Evolutionary conservation across 768 basidiomycete genomes (phyloP).

Genomic region (Leccinum incarnatum): DNA sequence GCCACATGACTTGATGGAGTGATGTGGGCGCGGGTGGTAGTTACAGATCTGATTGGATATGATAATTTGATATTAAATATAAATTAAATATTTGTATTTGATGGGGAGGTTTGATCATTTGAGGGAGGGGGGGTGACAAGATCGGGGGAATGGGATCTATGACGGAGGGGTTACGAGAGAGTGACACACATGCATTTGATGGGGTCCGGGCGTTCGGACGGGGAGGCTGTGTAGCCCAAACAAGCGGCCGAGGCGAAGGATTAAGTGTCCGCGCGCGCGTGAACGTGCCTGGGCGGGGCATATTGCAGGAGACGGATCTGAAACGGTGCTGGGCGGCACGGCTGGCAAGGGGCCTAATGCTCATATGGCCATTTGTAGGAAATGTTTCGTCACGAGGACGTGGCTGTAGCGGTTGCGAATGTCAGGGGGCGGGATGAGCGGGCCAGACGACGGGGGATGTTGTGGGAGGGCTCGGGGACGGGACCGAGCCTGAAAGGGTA

Average conservation of each 20-base stretch:
- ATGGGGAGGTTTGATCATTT: neutral
- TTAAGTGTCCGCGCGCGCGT: slow-evolving; percentile 24
- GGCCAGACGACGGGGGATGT: neutral
- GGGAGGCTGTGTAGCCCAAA: slow-evolving; percentile 30
- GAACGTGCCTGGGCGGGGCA: slow-evolving; percentile 24
- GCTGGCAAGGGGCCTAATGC: neutral
- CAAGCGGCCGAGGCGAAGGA: slow-evolving; percentile 16
- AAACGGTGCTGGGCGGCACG: slow-evolving; percentile 29
- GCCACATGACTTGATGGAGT: slow-evolving; percentile 24
- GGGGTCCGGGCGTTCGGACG: slow-evolving; percentile 11
- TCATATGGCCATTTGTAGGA: slow-evolving; percentile 28
- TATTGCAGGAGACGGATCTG: slow-evolving; percentile 29
- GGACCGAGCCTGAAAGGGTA: slow-evolving; percentile 11
- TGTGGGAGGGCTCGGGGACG: slow-evolving; percentile 1
- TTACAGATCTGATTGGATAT: slow-evolving; percentile 14
- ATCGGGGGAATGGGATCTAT: slow-evolving; percentile 6
- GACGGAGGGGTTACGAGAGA: slow-evolving; percentile 24
- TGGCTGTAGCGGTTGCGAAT: slow-evolving; percentile 25
- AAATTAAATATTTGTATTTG: slow-evolving; percentile 6
- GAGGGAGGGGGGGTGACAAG: neutral
- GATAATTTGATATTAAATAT: slow-evolving; percentile 7
- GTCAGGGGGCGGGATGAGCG: neutral
- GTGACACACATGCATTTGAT: slow-evolving; percentile 13
- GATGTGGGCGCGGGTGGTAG: neutral
- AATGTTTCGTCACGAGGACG: slow-evolving; percentile 16